Conservation (phyloP, 1,284 basidiomycete genomes). For the Cutaneotrichosporon cavernicola region DNA sequence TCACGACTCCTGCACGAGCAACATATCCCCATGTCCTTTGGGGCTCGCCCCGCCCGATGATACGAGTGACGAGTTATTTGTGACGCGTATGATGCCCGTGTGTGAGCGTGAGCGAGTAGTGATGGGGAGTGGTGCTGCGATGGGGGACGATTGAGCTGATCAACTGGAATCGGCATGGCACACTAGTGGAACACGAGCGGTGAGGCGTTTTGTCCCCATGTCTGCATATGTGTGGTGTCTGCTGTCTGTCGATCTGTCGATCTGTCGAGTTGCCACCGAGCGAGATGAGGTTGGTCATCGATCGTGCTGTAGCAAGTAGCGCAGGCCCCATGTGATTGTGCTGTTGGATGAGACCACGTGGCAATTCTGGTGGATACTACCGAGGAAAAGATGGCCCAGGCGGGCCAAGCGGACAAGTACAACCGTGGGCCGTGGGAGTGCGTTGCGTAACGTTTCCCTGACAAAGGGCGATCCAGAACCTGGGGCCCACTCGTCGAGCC, state of each 20-base stretch:
- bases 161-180: too few species aligned
- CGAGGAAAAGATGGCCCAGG: background rate
- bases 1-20: background rate
- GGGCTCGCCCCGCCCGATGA: conserved; percentile 16
- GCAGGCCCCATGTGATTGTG: too few species aligned
- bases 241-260: too few species aligned
- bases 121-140: background rate
- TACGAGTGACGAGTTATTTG: conserved; percentile 23
- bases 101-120: background rate
- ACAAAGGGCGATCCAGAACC: background rate
- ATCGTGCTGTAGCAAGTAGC: too few species aligned
- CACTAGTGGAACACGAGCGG: too few species aligned
- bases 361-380: too few species aligned
- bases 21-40: conserved; percentile 8
- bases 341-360: background rate
- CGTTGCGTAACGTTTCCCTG: background rate
- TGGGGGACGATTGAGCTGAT: background rate
- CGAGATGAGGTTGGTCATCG: too few species aligned
- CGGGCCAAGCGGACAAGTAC: background rate
- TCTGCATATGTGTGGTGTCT: too few species aligned
- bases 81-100: background rate
- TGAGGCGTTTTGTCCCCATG: too few species aligned
- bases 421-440: background rate
- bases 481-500: too few species aligned
- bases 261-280: too few species aligned